phyloP scores from a whole-genome alignment of 768 basidiomycete species.

The Hypholoma fasciculare region DNA sequence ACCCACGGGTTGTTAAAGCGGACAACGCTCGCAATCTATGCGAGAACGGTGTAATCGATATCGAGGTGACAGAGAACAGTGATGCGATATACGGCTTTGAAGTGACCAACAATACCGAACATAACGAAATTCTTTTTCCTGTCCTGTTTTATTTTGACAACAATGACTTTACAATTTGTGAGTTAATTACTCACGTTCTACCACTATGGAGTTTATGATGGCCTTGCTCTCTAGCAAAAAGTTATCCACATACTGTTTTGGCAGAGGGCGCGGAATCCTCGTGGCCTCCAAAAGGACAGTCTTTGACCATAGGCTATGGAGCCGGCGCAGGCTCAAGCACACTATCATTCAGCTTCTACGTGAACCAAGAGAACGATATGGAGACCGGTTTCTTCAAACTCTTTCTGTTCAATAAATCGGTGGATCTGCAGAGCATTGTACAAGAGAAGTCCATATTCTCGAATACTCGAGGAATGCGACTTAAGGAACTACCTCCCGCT shows the following conservation, averaged over 20 bases:
- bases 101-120: neutral
- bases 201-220: too few species aligned
- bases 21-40: neutral
- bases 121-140: neutral
- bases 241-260: neutral
- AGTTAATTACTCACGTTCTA: neutral
- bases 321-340: neutral
- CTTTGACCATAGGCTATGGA: neutral
- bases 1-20: neutral
- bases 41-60: neutral
- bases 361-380: neutral
- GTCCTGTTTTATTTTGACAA: neutral
- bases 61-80: neutral
- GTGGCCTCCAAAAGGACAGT: neutral
- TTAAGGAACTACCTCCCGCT: too few species aligned
- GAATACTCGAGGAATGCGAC: neutral
- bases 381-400: neutral
- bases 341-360: neutral
- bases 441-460: neutral
- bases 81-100: neutral
- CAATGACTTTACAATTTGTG: neutral
- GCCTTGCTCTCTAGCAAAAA: neutral
- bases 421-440: neutral
- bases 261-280: neutral
- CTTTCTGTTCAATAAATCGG: neutral